These are phyloP conservation scores for Trichophyton rubrum DNA, from an alignment of 2,329 filamentous ascomycete species.

Conservation along the genomic window DNA sequence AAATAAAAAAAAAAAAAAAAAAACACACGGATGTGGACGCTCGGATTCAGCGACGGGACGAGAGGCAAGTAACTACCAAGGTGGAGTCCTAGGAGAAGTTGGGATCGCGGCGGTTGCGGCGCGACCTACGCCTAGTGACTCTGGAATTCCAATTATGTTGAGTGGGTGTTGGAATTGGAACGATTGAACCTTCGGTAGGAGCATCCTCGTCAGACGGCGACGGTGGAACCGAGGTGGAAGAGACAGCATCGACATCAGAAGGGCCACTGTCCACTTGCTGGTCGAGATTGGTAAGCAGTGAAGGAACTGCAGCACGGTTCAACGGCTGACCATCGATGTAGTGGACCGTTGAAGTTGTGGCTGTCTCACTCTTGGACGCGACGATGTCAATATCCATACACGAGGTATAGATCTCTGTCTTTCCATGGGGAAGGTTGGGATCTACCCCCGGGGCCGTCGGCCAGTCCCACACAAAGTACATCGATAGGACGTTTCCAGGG, in stretches of 20 bases:
- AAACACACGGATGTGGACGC: too few species aligned
- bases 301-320: constrained; percentile 28
- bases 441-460: constrained; percentile 41
- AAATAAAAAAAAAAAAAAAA: background rate
- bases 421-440: constrained; percentile 28
- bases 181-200: background rate
- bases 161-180: background rate
- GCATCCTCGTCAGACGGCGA: background rate
- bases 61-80: too few species aligned
- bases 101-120: background rate
- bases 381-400: constrained; percentile 38
- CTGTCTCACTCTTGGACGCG: constrained; percentile 9
- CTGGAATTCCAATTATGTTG: too few species aligned
- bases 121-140: background rate
- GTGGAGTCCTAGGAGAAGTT: too few species aligned
- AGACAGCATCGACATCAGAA: background rate
- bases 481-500: constrained; percentile 55
- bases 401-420: constrained; percentile 37
- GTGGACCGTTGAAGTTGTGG: constrained; percentile 2
- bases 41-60: too few species aligned
- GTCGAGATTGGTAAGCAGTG: constrained; percentile 8
- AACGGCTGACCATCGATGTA: constrained; percentile 26
- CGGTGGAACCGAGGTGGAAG: background rate
- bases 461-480: constrained; percentile 99
- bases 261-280: background rate